Percentiles rank a stretch among this genome's conserved stretches.
These are phyloP conservation scores for Sarcodon aspratus DNA, from an alignment of 768 basidiomycete species.

Conservation along the genomic window DNA sequence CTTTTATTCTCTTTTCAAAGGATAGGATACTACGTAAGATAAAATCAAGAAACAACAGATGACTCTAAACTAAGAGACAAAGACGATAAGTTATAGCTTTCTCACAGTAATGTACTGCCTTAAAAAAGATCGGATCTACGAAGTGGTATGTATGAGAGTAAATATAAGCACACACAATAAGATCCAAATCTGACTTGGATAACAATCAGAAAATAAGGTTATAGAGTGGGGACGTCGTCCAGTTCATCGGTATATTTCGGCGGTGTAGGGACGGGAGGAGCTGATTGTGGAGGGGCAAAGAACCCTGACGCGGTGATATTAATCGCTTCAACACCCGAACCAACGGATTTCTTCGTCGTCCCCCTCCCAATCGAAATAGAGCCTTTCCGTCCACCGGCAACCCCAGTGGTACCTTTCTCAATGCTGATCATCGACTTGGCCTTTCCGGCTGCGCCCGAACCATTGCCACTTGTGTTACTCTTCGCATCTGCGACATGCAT, in stretches of 20 bases:
- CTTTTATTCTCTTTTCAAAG: no score
- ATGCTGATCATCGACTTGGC: slow-evolving; percentile 55
- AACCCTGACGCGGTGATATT: slow-evolving; percentile 72
- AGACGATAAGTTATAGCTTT: no score
- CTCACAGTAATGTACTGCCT: no score
- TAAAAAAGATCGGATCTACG: no score
- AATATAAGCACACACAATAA: no score
- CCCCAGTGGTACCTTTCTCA: slow-evolving; percentile 30
- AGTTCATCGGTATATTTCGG: not conserved
- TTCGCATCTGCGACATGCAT: slow-evolving; percentile 21
- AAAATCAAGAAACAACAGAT: no score
- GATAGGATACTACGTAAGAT: no score
- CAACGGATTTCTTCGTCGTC: slow-evolving; percentile 48
- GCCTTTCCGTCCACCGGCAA: slow-evolving; percentile 26
- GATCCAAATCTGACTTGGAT: no score
- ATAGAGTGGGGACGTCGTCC: no score
- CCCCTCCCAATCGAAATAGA: slow-evolving; percentile 60
- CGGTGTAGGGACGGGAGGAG: slow-evolving; percentile 17
- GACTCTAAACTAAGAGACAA: no score
- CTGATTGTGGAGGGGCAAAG: slow-evolving; percentile 43
- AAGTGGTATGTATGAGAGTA: no score
- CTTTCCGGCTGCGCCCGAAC: slow-evolving; percentile 27
- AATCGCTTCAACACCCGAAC: slow-evolving; percentile 66
- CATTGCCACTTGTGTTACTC: slow-evolving; percentile 12
- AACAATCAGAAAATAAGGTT: no score